These are phyloP conservation scores for Metschnikowia lunata DNA, from an alignment of 805 yeast species.

Conservation along the genomic window DNA sequence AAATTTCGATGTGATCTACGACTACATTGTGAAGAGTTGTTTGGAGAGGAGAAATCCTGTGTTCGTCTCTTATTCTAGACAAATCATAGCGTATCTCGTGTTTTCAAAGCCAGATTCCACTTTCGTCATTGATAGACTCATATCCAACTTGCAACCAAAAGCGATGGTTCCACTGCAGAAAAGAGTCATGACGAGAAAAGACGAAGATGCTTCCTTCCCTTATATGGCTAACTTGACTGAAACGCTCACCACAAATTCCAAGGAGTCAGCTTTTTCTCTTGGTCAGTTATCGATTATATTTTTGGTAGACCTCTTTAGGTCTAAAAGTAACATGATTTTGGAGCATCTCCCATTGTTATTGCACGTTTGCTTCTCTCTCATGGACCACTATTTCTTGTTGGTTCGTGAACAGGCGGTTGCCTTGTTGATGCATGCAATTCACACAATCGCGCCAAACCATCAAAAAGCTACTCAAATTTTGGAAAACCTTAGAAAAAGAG, in stretches of 20 bases:
- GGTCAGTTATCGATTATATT: conserved; percentile 86
- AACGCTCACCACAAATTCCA: conserved; percentile 48
- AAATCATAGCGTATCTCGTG: conserved; percentile 75
- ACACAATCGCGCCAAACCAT: conserved; percentile 52
- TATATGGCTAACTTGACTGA: conserved; percentile 71
- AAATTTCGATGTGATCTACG: conserved; percentile 70
- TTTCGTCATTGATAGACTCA: conserved; percentile 53
- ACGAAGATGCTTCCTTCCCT: conserved; percentile 42
- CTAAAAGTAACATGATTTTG: conserved; percentile 58
- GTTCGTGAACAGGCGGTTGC: conserved; percentile 84
- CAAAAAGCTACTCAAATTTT: conserved; percentile 56
- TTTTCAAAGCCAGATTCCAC: conserved; percentile 44
- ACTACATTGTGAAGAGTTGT: conserved; percentile 64
- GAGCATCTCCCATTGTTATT: conserved; percentile 65
- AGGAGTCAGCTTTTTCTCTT: conserved; percentile 75
- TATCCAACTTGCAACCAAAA: conserved; percentile 73
- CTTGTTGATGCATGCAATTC: conserved; percentile 67
- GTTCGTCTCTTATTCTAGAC: conserved; percentile 76
- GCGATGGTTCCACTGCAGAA: conserved; percentile 77
- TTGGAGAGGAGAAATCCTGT: conserved; percentile 64
- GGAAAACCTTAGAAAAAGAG: conserved; percentile 51
- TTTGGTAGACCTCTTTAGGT: conserved; percentile 71
- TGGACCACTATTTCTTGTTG: conserved; percentile 81
- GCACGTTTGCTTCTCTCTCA: conserved; percentile 72
- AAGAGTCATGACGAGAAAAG: conserved; percentile 18